Base-by-base conservation (phyloP, 2,329 filamentous ascomycete species). In the Colletotrichum sansevieriae region DNA sequence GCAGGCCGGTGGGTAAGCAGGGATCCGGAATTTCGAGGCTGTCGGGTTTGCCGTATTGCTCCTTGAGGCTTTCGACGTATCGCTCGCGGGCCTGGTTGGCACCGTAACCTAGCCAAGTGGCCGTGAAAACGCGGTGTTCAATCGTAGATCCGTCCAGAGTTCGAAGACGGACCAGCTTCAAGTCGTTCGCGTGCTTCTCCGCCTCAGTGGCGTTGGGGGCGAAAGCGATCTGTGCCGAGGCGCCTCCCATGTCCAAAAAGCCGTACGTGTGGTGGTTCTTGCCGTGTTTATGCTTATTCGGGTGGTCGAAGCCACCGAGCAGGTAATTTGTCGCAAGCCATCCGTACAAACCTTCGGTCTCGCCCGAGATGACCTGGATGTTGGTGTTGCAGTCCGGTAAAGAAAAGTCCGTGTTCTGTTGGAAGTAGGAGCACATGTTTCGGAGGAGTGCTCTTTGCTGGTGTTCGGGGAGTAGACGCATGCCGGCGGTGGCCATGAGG, bases 301-400 rank as follows among this genome's bases (percentile, higher is more conserved):
- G 91, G 18, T 87, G 84, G 77, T 98, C 92, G 74, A 99, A 98
- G 4, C 94, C 94, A 33, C 94, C 95, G 1, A 99, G 85, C 35
- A 99, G 82, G 76, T 99, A 99, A 77, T 99, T 99, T 61, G 95
- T 93, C 8, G 97, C 95, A 74, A 99, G 92, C 96, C 96, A 99
- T 44, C 96, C 96, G 75, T 98, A 99, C 35, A 99, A 80, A 3
- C 95, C 96, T 79, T 99, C 96, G 0, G 96, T 98, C 79, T 97
- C 95, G 49, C 96, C 96, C 0, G 94, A 90, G 71, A 99, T 99
- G 37, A 98, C 94, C 78, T 98, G 95, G 15, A 99, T 91, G 76
- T 98, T 94, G 44, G 93, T 81, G 68, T 87, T 88, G 83, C 96
- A 99, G 77, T 98, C 93, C n/a, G 95, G 94, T 1, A 99, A 84